phyloP scores from a whole-genome alignment of 257 asterid genomes.

The Misopates orontium region DNA sequence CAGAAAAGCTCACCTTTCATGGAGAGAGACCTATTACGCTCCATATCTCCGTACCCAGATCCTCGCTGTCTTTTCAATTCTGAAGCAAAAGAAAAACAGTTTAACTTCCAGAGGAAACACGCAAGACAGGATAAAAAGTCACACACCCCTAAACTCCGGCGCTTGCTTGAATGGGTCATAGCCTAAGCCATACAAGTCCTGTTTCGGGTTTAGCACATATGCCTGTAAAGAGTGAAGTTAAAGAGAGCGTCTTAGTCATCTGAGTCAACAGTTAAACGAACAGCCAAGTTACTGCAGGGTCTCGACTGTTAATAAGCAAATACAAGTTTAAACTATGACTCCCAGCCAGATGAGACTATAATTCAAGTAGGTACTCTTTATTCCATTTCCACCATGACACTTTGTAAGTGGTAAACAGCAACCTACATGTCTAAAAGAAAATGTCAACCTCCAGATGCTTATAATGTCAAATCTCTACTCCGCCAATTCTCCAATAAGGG shows the following conservation, averaged over 20 bases:
- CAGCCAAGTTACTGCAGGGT: neutral
- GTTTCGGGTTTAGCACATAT: slow-evolving; percentile 82
- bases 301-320: too few relatives aligned
- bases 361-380: too few relatives aligned
- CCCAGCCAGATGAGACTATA: too few relatives aligned
- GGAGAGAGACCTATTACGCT: slow-evolving; percentile 47
- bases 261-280: slow-evolving; percentile 18
- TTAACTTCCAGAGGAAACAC: neutral
- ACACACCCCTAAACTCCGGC: slow-evolving; percentile 95
- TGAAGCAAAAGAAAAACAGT: slow-evolving; percentile 32
- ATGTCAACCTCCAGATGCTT: neutral
- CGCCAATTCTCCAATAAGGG: neutral
- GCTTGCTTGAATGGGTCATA: slow-evolving; percentile 97
- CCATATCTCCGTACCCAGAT: slow-evolving; percentile 51
- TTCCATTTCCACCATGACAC: too few relatives aligned
- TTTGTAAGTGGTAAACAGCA: neutral
- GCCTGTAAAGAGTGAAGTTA: slow-evolving; percentile 43
- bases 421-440: neutral
- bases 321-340: too few relatives aligned
- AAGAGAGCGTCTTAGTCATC: slow-evolving; percentile 1
- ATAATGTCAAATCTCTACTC: neutral
- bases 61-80: slow-evolving; percentile 73
- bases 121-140: slow-evolving; percentile 11
- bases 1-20: slow-evolving; percentile 49
- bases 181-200: slow-evolving; percentile 85